A percentile compares a stretch with the other conserved stretches of the same genome.
phyloP scores from a whole-genome alignment of 2,329 filamentous ascomycete species.

The Cryphonectria japonica region DNA sequence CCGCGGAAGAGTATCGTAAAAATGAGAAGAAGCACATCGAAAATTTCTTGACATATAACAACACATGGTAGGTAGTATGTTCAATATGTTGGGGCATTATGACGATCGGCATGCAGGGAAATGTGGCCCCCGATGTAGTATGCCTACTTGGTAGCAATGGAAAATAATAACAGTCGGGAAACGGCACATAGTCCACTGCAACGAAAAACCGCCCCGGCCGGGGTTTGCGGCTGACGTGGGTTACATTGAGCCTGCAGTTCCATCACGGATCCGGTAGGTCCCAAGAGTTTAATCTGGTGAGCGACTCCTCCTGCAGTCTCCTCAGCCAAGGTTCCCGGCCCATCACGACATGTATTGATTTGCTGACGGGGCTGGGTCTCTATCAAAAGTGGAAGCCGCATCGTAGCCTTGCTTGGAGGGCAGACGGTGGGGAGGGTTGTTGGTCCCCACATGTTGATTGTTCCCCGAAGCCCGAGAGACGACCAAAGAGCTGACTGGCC shows the following conservation, averaged over 20 bases:
- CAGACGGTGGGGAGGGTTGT: background rate
- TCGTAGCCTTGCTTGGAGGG: background rate
- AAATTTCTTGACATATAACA: background rate
- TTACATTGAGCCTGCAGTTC: background rate
- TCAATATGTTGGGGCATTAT: background rate
- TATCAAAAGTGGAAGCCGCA: constrained; percentile 22
- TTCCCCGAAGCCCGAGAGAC: constrained; percentile 11
- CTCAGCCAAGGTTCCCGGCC: background rate
- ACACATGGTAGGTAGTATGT: background rate
- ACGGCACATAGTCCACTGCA: background rate
- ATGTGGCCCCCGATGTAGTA: constrained; percentile 6
- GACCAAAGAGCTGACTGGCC: background rate
- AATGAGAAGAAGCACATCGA: background rate
- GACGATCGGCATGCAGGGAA: constrained; percentile 1
- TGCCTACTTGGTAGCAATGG: no score
- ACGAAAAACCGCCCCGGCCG: background rate
- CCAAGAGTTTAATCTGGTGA: background rate
- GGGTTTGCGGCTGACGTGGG: background rate
- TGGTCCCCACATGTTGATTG: background rate
- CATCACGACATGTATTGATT: constrained; percentile 15
- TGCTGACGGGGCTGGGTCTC: background rate
- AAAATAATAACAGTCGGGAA: background rate
- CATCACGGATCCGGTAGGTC: constrained; percentile 20
- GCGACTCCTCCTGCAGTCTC: background rate
- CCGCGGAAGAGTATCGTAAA: no score